Base-by-base conservation (phyloP, 2,329 filamentous ascomycete genomes). In the Aspergillus versicolor region DNA sequence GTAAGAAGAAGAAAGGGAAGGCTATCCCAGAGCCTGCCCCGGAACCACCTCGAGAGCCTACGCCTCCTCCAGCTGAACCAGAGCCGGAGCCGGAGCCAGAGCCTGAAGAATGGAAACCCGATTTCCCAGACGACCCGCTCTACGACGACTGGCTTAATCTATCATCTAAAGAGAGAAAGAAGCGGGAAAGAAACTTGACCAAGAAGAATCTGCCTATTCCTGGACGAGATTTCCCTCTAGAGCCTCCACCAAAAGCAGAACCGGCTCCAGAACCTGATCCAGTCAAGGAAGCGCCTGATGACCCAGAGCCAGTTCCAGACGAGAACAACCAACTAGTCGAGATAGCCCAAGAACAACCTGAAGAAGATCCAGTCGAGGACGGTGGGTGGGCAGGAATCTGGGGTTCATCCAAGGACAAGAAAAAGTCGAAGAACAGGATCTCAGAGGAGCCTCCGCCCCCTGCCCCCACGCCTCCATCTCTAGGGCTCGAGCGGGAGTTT, bases 401-500 rank as follows among this genome's bases (percentile, higher is more conserved):
- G 74, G 72, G 64, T 2, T 44, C 66, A 7, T 63, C 68, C 4
- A 78, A 77, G 43, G 72, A 74, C 22, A 84, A 82, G 65, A 83
- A 81, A 63, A 73, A 74, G 63, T 70, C 70, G 1, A 81, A 79
- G 66, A 73, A 67, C 54, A 81, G 74, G 60, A 68, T 71, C 49
- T 60, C 75, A 47, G 68, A 72, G 52, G 75, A 77, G 32, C 76
- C 76, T 50, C 79, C 79, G 32, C 79, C 79, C 37, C 78, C 77
- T 17, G 79, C 76, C 21, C 79, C 79, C 3, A 79, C 77, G 34
- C 78, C 79, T 44, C 79, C 79, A 43, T 71, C 76, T 46, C 70
- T 79, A 59, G 77, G 75, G 19, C 63, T 79, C 4, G 77, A 79
- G 47, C 69, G 71, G 46, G 56, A 59, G 17, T 46, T 47, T 5